phyloP scores from a whole-genome alignment of 169 alveolate genomes.

The Haemoproteus tartakovskyi region DNA sequence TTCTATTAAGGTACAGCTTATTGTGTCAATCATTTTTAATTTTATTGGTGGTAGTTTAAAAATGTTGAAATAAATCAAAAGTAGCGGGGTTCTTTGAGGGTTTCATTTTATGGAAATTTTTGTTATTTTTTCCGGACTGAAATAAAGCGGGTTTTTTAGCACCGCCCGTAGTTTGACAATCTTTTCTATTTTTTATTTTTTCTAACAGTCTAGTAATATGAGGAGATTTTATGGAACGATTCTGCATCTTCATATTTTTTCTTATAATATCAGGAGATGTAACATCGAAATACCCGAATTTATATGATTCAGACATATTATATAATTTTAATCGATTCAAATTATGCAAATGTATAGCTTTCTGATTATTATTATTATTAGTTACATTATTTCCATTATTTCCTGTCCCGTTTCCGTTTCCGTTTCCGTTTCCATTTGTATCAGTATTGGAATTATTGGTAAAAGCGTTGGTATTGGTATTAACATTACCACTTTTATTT shows the following conservation, averaged over 20 bases:
- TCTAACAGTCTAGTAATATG: conserved; percentile 51
- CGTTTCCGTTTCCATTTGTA: too few species aligned
- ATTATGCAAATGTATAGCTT: too few species aligned
- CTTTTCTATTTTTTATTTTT: conserved; percentile 42
- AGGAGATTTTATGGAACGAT: conserved; percentile 42
- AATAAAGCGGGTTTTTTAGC: conserved; percentile 24
- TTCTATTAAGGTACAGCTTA: too few species aligned
- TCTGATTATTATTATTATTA: too few species aligned
- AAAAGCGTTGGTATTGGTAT: too few species aligned
- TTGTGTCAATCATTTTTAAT: neutral
- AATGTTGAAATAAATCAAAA: conserved; percentile 56
- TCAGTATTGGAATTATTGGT: too few species aligned
- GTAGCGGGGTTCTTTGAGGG: conserved; percentile 1
- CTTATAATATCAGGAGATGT: conserved; percentile 33
- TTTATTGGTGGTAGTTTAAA: neutral
- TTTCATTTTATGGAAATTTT: neutral
- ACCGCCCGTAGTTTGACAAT: conserved; percentile 24
- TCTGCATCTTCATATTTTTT: conserved; percentile 26
- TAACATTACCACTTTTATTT: too few species aligned
- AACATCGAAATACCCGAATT: conserved; percentile 44
- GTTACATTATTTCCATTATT: too few species aligned
- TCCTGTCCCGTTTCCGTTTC: too few species aligned
- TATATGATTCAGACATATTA: conserved; percentile 29
- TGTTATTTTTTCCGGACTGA: too few species aligned
- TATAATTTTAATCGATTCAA: conserved; percentile 6